Base-by-base conservation (phyloP, 2,329 filamentous ascomycete species). In the Chrysosporium queenslandicum region DNA sequence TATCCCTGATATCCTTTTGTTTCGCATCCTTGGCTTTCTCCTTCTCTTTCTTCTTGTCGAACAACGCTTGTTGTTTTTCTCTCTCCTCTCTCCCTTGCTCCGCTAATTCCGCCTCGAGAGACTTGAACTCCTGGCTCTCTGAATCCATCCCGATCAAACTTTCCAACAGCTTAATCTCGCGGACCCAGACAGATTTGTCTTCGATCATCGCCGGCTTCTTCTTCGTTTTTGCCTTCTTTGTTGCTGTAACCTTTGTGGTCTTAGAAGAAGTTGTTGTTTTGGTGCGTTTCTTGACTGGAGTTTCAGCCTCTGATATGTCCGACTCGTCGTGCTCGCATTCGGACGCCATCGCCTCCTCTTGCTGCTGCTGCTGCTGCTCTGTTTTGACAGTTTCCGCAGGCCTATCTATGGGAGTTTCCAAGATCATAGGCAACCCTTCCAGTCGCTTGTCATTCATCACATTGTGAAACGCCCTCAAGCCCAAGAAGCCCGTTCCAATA, bases 121-220 rank as follows among this genome's bases (percentile, higher is more conserved):
- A 67, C 59, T 69, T 72, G 64, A 96, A 96, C 60, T 86, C 83
- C 7, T 82, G 75, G n/a, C 79, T 75, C 32, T 88, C 84, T 0
- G 80, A 66, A 64, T 96, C 85, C 80, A 90, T 87, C 6, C 83
- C 91, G 37, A 96, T 85, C 47, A 98, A 74, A 42, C 82, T 82
- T 70, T 98, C 92, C 4, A 98, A 77, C 58, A 97, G 74, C 73
- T 96, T 96, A 70, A 98, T 97, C 72, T 98, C 92, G 42, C 83
- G 77, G 0, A 90, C 89, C 90, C 91, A 97, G 14, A 96, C 77
- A 50, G 79, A 74, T 67, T 83, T 87, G 67, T 96, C 88, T 63
- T 94, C 86, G 34, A 82, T 68, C 25, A 76, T 75, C 14, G 59
- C 54, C 11, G 59, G 53, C 2, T 63, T 56, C 3, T 56, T 53